Percentiles rank a stretch among this genome's conserved stretches.
phyloP scores from a whole-genome alignment of 2,329 filamentous ascomycete species.

The Ustulina deusta region DNA sequence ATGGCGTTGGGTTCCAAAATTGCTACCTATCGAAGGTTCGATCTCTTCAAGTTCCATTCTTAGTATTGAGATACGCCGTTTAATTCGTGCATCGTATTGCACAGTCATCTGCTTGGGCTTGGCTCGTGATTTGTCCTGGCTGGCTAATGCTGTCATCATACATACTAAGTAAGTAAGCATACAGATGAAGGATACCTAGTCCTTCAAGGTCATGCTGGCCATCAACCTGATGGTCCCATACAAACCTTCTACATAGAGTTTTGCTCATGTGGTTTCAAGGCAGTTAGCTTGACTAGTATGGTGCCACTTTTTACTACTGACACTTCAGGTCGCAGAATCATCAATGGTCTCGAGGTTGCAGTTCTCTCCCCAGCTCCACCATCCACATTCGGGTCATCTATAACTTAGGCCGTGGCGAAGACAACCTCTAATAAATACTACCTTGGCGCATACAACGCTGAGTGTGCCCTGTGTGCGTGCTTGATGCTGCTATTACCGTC shows the following conservation, averaged over 20 bases:
- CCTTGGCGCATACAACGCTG: neutral
- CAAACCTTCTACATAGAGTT: neutral
- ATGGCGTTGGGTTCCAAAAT: neutral
- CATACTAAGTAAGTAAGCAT: neutral
- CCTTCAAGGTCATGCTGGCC: neutral
- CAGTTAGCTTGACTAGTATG: neutral
- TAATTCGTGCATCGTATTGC: neutral
- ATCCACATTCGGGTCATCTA: neutral
- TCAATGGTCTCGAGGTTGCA: slow-evolving; percentile 1
- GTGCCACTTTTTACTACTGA: neutral
- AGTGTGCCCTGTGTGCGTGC: neutral
- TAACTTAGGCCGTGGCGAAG: neutral
- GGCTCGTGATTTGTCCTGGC: neutral
- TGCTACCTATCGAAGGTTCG: neutral
- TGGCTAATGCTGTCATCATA: slow-evolving; percentile 10
- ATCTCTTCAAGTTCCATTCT: neutral
- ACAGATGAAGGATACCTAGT: neutral
- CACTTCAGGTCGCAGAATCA: neutral
- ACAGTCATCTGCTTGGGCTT: neutral
- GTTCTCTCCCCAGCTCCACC: neutral
- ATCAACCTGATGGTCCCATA: neutral
- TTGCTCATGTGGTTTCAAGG: neutral
- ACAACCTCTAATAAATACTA: neutral
- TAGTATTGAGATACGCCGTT: neutral
- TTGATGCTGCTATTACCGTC: slow-evolving; percentile 3